phyloP scores from a whole-genome alignment of 176 grass and related monocot genomes.

The Panicum miliaceum region DNA sequence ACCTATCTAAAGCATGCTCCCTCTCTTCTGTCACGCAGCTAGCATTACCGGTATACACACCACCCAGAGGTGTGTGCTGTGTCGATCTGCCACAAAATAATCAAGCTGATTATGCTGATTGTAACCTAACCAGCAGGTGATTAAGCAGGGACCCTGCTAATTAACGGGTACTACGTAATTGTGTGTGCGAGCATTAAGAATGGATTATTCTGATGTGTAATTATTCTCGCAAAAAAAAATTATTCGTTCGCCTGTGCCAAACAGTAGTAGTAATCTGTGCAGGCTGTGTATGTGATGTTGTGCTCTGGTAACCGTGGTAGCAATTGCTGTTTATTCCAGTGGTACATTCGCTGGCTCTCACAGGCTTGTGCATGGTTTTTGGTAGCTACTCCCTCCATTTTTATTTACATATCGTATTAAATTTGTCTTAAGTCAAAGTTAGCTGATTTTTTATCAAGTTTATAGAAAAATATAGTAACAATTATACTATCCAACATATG shows the following conservation, averaged over 20 bases:
- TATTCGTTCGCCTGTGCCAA: conserved; percentile 27
- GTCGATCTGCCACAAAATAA: not conserved
- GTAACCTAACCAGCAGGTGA: conserved; percentile 35
- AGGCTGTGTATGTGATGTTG: conserved; percentile 31
- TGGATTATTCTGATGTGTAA: conserved; percentile 37
- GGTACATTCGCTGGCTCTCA: not conserved
- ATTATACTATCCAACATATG: too few relatives aligned
- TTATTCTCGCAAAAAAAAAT: too few relatives aligned
- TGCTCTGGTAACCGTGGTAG: conserved; percentile 29
- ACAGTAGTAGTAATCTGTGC: not conserved
- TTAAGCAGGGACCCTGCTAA: conserved; percentile 25
- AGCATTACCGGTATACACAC: conserved; percentile 26
- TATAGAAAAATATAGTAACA: too few relatives aligned
- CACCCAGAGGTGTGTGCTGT: not conserved
- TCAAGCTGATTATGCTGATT: not conserved
- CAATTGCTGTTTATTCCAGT: conserved; percentile 29
- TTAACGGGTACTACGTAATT: not conserved
- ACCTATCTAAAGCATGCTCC: conserved; percentile 71
- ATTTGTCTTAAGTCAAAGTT: too few relatives aligned
- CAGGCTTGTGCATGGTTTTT: too few relatives aligned
- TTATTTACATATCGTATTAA: too few relatives aligned
- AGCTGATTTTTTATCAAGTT: too few relatives aligned
- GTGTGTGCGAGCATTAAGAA: not conserved
- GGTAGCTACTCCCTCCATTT: too few relatives aligned
- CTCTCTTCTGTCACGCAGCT: conserved; percentile 99